Base-by-base conservation (phyloP, 768 basidiomycete species). In the Serpula lacrymans region DNA sequence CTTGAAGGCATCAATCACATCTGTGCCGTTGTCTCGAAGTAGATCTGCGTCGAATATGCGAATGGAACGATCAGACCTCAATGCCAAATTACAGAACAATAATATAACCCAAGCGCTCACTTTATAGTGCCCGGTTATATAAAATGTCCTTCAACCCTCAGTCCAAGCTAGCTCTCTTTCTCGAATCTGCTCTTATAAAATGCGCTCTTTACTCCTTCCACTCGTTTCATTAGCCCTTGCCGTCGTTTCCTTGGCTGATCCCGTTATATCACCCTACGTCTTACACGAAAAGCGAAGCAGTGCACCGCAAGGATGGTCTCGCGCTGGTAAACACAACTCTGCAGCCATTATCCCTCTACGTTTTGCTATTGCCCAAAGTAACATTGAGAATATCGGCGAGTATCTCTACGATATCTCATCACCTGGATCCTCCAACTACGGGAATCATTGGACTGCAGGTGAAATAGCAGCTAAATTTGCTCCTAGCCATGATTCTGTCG, bases 401-500 rank as follows among this genome's bases (percentile, higher is more conserved):
- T 50, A 60, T 33, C 66, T 75, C 28, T 54, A 68, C 45, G 59
- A 68, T 3, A 63, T 75, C 10, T 63, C 74, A 0, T 65, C 70
- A 40, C 74, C 74, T 5, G 47, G 55, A 12, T 76, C 74, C 6
- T 53, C 61, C 12, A 62, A 53, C 39, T 76, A 72, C 33, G 74
- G 72, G 1, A 60, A 68, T 23, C 75, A 76, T 41, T 73, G 71
- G 69, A 57, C 67, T 1, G 53, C 72, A 1, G 49, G 46, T 16
- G 45, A 61, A 20, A 54, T 76, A 35, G 66, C 64, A 16, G 55
- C 66, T n/a, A 61, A 51, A 34, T 75, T 75, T 37, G 63, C 70
- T 0, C 74, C 74, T 0, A 62, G 57, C 35, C 34, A 48, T 17
- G 58, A 63, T 27, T 64, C 70, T 0, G 48, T 72, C 10, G 52